Percentiles rank a stretch among this genome's conserved stretches.
Conservation (phyloP, 768 basidiomycete genomes). For the Melanogaster broomeanus region DNA sequence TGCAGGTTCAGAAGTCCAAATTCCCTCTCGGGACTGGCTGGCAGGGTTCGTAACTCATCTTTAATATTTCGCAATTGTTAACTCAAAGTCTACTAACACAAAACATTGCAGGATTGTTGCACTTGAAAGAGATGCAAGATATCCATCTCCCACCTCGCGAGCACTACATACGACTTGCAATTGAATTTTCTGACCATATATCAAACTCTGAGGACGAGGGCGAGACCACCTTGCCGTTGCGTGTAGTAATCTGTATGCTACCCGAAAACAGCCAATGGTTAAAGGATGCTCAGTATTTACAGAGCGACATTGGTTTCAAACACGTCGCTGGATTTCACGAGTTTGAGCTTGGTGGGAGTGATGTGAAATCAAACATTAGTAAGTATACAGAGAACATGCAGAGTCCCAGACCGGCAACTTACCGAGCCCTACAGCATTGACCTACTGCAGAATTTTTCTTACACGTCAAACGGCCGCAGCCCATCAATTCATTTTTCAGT, state of each 20-base stretch:
- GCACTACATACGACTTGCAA: background rate
- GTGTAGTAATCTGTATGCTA: slow-evolving; percentile 28
- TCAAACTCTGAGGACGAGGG: background rate
- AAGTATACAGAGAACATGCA: no score
- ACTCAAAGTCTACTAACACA: no score
- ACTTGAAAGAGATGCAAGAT: background rate
- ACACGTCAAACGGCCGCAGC: slow-evolving; percentile 21
- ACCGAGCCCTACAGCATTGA: slow-evolving; percentile 15
- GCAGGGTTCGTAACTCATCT: background rate
- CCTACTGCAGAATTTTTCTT: slow-evolving; percentile 18
- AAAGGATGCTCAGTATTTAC: slow-evolving; percentile 16
- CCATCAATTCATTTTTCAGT: slow-evolving; percentile 18
- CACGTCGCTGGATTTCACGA: slow-evolving; percentile 29
- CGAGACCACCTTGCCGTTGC: slow-evolving; percentile 7
- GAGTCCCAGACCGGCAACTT: no score
- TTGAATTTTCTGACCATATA: background rate
- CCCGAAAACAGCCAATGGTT: slow-evolving; percentile 16
- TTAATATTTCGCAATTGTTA: background rate
- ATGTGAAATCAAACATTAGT: slow-evolving; percentile 20
- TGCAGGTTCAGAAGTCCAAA: background rate
- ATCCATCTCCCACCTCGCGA: background rate
- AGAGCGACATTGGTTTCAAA: slow-evolving; percentile 32
- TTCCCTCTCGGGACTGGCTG: background rate
- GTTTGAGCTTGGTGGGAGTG: slow-evolving; percentile 25
- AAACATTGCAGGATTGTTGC: background rate